These are phyloP conservation scores for Chenopodium suecicum DNA, from an alignment of 148 eudicot species.

Conservation along the genomic window DNA sequence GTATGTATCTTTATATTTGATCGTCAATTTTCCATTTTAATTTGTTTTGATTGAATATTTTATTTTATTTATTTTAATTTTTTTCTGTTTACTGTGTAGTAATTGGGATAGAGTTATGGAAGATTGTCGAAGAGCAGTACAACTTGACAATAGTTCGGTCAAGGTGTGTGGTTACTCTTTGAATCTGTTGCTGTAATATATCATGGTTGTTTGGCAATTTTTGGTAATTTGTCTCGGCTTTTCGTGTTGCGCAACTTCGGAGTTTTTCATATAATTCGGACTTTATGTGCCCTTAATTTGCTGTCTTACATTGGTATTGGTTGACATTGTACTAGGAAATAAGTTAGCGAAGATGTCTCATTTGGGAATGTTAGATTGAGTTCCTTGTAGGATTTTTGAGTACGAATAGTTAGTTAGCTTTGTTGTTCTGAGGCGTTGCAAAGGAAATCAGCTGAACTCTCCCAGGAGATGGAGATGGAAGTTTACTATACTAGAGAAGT, in stretches of 20 bases:
- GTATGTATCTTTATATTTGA: constrained; percentile 37
- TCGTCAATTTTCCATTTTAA: neutral
- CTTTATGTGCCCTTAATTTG: neutral
- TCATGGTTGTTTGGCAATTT: neutral
- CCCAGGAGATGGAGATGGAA: neutral
- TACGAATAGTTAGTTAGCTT: neutral
- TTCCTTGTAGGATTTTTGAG: neutral
- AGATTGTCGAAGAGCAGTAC: constrained; percentile 76
- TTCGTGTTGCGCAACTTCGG: neutral
- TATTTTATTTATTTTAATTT: neutral
- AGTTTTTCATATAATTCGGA: neutral
- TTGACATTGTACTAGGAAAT: neutral
- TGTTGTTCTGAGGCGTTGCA: neutral
- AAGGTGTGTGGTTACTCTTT: constrained; percentile 48
- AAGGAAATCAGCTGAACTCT: neutral
- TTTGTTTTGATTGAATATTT: neutral
- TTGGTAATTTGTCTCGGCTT: neutral
- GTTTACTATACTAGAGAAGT: neutral
- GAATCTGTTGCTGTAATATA: neutral
- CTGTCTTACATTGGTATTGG: neutral
- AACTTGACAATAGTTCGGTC: constrained; percentile 67
- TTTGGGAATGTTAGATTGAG: neutral
- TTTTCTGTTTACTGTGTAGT: constrained; percentile 32
- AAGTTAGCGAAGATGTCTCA: neutral
- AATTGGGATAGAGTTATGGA: constrained; percentile 82